Evolutionary conservation across 805 yeast species (phyloP), one percentile per base, ranked within the genome.

Genomic region (Peterozyma toletana): DNA sequence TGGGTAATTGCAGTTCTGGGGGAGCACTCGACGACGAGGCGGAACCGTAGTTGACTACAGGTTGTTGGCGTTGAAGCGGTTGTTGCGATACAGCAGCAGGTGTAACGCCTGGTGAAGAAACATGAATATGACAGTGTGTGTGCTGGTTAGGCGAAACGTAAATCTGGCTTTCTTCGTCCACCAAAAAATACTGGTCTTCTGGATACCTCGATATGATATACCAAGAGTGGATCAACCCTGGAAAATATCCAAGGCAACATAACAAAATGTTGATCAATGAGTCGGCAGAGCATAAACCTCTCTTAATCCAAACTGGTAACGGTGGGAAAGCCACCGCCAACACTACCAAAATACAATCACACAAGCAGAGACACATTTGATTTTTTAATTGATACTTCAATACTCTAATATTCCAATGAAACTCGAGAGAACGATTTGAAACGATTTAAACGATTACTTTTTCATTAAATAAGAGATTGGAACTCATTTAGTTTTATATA

Each of bases 241-340:
- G 91, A 45, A 84, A 61, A 58, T 74, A 79, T 2, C 89, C 86
- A 30, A 83, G 61, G 9, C 80, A 41, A 50, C 80, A 78, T 36
- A 84, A 66, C 27, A 77, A 58, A 35, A 86, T 68, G 61, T 86
- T 86, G 55, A 87, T 82, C 44, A 79, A 59, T 39, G 70, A 68
- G 56, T 86, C 95, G 7, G 80, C 77, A 1, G 90, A 79, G 49
- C 83, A 80, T 42, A 83, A 46, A 2, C 95, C 95, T 43, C 83
- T 70, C 57, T 84, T 83, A 49, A 85, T 64, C 54, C 78, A 70
- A 15, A 86, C 95, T 1, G 95, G 88, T 42, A 86, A 58, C 1
- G 95, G 95, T 1, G 95, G 95, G 53, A 83, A 70, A 53, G 86
- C 59, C 40, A 86, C 73, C 1, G 93, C 86, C 40, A 86, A 53